phyloP scores from a whole-genome alignment of 176 grass and related monocot genomes.

The Areca catechu region DNA sequence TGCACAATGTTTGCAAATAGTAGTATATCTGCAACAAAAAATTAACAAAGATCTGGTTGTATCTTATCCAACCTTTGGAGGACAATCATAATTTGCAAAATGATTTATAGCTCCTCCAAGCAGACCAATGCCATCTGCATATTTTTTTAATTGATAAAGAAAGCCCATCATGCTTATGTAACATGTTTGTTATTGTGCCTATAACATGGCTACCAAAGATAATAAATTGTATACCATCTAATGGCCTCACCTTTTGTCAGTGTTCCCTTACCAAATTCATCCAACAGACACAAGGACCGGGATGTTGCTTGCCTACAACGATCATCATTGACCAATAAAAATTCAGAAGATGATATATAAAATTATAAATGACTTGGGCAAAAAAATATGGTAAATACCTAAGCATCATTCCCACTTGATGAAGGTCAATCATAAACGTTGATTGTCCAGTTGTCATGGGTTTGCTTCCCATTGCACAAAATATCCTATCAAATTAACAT shows the following conservation, averaged over 20 bases:
- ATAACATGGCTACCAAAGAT: neutral
- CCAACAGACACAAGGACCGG: conserved; percentile 78
- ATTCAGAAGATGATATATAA: conserved; percentile 1
- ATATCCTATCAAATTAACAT: conserved; percentile 48
- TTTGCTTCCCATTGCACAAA: conserved; percentile 92
- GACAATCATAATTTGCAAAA: conserved; percentile 59
- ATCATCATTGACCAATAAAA: conserved; percentile 4
- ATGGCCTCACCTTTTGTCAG: conserved; percentile 66
- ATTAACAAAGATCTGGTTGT: too few relatives aligned
- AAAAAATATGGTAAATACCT: conserved; percentile 37
- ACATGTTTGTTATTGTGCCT: neutral
- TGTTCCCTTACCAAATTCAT: conserved; percentile 98
- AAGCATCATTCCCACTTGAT: conserved; percentile 98
- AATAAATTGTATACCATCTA: neutral
- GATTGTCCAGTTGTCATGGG: conserved; percentile 84
- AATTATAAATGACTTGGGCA: neutral
- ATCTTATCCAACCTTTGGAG: conserved; percentile 61
- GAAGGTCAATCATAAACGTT: conserved; percentile 95
- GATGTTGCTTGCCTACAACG: conserved; percentile 74
- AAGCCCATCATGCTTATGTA: too few relatives aligned
- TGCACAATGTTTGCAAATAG: too few relatives aligned
- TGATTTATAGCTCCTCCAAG: conserved; percentile 80
- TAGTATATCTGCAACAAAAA: too few relatives aligned
- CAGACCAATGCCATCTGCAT: conserved; percentile 89
- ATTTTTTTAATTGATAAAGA: conserved; percentile 9